phyloP scores from a whole-genome alignment of 2,329 filamentous ascomycete species.

The Alternaria infectoria region DNA sequence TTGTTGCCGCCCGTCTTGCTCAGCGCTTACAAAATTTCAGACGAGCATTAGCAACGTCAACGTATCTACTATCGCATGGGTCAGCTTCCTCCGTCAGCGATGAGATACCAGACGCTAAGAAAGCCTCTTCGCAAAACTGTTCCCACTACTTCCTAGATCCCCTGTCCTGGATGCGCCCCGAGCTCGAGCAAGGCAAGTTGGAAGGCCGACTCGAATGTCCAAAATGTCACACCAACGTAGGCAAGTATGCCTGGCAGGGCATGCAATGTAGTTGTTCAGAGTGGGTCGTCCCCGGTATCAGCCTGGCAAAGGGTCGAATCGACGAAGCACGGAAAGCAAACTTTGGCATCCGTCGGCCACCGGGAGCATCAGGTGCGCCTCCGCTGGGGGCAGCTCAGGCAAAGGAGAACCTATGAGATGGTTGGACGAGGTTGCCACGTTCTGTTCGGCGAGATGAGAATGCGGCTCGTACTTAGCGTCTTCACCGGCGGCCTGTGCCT shows the following conservation, averaged over 20 bases:
- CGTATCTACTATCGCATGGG: slow-evolving; percentile 72
- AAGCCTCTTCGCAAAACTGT: slow-evolving; percentile 58
- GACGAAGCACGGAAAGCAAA: slow-evolving; percentile 65
- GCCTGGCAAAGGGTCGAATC: slow-evolving; percentile 79
- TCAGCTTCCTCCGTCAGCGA: slow-evolving; percentile 31
- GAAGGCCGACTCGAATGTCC: slow-evolving; percentile 88
- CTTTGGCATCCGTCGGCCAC: slow-evolving; percentile 43
- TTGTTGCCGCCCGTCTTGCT: slow-evolving; percentile 12
- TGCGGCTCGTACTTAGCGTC: not conserved
- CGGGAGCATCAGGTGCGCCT: slow-evolving; percentile 25
- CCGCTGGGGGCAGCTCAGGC: slow-evolving; percentile 7
- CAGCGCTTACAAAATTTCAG: slow-evolving; percentile 49
- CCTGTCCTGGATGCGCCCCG: slow-evolving; percentile 90
- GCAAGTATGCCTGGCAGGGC: slow-evolving; percentile 95
- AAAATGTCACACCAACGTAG: slow-evolving; percentile 82
- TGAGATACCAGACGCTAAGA: slow-evolving; percentile 17
- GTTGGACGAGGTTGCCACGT: not conserved
- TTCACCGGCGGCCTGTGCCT: not conserved
- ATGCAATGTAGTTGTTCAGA: slow-evolving; percentile 88
- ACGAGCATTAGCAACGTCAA: slow-evolving; percentile 66
- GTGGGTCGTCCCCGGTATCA: slow-evolving; percentile 92
- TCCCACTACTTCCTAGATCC: slow-evolving; percentile 92
- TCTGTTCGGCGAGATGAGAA: not conserved
- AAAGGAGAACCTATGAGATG: slow-evolving; percentile 15
- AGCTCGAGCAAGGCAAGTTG: slow-evolving; percentile 81